Percentiles rank a stretch among this genome's conserved stretches.
Evolutionary conservation across 768 basidiomycete genomes (phyloP).

Genomic region (Russula abietina): DNA sequence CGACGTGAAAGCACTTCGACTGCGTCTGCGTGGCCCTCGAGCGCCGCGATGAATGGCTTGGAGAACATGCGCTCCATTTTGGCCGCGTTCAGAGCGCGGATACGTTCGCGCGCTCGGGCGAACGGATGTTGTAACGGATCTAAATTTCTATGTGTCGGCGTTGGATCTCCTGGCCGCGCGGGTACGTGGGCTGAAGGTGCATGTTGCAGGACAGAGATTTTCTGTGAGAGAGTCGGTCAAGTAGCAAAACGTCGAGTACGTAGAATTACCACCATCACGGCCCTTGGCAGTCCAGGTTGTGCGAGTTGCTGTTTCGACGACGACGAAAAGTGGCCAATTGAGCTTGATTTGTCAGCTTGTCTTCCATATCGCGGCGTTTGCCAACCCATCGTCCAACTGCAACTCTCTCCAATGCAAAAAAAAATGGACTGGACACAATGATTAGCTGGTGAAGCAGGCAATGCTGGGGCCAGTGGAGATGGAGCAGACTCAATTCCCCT

Average conservation of each 20-base stretch:
- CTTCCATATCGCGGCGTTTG: no score
- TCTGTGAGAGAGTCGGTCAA: constrained; percentile 38
- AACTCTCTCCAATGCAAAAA: no score
- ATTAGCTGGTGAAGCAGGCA: no score
- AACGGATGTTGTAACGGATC: constrained; percentile 96
- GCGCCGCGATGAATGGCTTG: constrained; percentile 86
- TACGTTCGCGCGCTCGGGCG: constrained; percentile 86
- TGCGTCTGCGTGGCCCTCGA: constrained; percentile 74
- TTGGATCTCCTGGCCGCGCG: constrained; percentile 70
- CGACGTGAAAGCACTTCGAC: constrained; percentile 16
- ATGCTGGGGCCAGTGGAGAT: no score
- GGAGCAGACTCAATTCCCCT: no score
- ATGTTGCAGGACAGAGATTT: constrained; percentile 85
- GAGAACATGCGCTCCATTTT: constrained; percentile 98
- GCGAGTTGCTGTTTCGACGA: neutral
- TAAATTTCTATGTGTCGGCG: constrained; percentile 85
- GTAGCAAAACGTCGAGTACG: neutral
- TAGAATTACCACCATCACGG: constrained; percentile 18
- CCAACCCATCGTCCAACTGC: no score
- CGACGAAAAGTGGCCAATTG: neutral
- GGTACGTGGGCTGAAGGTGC: constrained; percentile 70
- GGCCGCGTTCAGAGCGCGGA: constrained; percentile 86
- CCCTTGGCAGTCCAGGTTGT: neutral
- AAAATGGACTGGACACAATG: no score
- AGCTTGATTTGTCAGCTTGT: neutral